A percentile compares a stretch with the other conserved stretches of the same genome.
Evolutionary conservation across 2,329 filamentous ascomycete species (phyloP).

Genomic region (Diaporthe velutina): DNA sequence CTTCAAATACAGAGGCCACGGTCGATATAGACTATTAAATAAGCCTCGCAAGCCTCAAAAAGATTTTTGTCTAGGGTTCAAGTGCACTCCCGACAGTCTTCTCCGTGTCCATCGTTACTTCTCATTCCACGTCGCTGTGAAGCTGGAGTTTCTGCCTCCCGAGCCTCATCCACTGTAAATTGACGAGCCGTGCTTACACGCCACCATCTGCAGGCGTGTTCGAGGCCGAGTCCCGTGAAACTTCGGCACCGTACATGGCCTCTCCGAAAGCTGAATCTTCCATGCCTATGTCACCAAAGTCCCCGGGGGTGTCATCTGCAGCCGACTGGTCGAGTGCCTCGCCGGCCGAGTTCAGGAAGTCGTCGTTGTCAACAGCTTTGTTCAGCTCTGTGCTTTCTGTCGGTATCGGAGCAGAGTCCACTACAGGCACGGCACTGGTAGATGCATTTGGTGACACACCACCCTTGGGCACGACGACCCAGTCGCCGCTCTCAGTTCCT

Average conservation of each 20-base stretch:
- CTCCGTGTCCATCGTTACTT: background rate
- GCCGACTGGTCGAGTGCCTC: slow-evolving; percentile 75
- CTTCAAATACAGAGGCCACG: background rate
- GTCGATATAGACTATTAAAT: background rate
- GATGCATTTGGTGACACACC: slow-evolving; percentile 55
- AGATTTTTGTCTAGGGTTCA: background rate
- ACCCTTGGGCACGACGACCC: slow-evolving; percentile 80
- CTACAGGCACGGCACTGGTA: slow-evolving; percentile 37
- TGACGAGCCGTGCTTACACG: slow-evolving; percentile 29
- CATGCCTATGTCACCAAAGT: slow-evolving; percentile 72
- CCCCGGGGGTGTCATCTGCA: slow-evolving; percentile 57
- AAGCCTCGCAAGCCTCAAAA: slow-evolving; percentile 15
- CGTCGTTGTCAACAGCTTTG: slow-evolving; percentile 62
- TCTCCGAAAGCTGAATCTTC: slow-evolving; percentile 88
- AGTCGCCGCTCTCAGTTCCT: slow-evolving; percentile 72
- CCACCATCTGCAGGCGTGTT: slow-evolving; percentile 51
- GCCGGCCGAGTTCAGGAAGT: slow-evolving; percentile 76
- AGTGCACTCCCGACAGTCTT: background rate
- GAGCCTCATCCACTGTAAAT: slow-evolving; percentile 39
- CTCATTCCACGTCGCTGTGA: background rate
- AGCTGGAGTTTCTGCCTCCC: background rate
- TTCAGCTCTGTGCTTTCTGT: slow-evolving; percentile 20
- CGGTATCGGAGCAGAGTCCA: slow-evolving; percentile 39
- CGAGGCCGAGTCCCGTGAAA: slow-evolving; percentile 44
- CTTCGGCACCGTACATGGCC: slow-evolving; percentile 77